Percentiles rank a stretch among this genome's conserved stretches.
Evolutionary conservation across 139 green algal species (phyloP).

Genomic region (Desmodesmus armatus): DNA sequence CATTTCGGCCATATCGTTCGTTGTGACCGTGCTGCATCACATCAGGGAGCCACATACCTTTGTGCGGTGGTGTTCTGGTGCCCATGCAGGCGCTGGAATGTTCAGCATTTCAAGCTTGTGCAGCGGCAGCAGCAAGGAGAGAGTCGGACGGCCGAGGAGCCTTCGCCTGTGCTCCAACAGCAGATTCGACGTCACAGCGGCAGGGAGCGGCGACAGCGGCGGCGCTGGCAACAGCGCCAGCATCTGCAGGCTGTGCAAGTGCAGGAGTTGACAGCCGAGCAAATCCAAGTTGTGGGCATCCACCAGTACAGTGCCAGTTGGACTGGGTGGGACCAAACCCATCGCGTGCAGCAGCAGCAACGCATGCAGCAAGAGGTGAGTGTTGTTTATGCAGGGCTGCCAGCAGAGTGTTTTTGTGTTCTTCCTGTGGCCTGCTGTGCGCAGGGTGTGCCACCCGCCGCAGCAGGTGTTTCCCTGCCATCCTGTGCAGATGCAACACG

Average conservation of each 20-base stretch:
- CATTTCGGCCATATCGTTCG: background rate
- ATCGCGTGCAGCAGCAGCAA: background rate
- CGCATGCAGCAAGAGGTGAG: background rate
- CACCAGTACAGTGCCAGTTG: slow-evolving; percentile 32
- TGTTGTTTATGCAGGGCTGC: background rate
- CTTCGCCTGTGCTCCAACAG: too few relatives aligned
- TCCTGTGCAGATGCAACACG: too few relatives aligned
- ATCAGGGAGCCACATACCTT: too few relatives aligned
- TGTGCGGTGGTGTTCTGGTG: too few relatives aligned
- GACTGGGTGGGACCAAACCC: background rate
- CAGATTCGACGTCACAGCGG: background rate
- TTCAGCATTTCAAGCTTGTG: slow-evolving; percentile 19
- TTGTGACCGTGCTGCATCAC: background rate
- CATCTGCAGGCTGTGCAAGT: background rate
- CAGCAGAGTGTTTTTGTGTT: background rate
- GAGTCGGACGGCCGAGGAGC: too few relatives aligned
- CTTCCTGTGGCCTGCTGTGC: background rate
- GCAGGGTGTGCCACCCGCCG: background rate
- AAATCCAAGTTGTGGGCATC: slow-evolving; percentile 11
- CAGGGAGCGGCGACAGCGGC: background rate
- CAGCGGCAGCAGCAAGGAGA: too few relatives aligned
- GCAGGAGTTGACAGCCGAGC: background rate
- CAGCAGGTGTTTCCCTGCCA: too few relatives aligned
- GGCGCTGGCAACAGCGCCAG: background rate
- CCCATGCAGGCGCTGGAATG: slow-evolving; percentile 15